phyloP scores from a whole-genome alignment of 2,329 filamentous ascomycete species.

The Fusarium protoensiforme region DNA sequence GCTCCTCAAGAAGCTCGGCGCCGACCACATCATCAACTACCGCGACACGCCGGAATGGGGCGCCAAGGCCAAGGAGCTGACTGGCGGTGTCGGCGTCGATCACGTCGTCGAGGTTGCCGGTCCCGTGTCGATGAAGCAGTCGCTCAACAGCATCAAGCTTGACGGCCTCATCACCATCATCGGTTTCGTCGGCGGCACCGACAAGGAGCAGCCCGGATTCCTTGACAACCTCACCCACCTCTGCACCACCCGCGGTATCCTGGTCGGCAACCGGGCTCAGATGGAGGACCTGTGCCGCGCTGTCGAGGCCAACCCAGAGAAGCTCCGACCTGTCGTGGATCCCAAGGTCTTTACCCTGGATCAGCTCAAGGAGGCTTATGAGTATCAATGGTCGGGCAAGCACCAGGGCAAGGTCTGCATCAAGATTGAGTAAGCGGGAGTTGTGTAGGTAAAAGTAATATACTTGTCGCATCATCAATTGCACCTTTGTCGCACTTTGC shows the following conservation, averaged over 20 bases:
- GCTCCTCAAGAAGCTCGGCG: slow-evolving; percentile 58
- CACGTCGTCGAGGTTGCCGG: slow-evolving; percentile 62
- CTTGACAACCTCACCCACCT: slow-evolving; percentile 45
- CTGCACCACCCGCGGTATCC: slow-evolving; percentile 58
- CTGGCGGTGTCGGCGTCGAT: slow-evolving; percentile 58
- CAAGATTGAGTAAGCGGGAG: slow-evolving; percentile 42
- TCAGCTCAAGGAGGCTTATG: slow-evolving; percentile 56
- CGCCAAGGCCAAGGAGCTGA: slow-evolving; percentile 54
- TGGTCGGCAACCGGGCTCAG: slow-evolving; percentile 58
- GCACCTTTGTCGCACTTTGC: neutral
- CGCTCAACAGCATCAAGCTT: slow-evolving; percentile 56
- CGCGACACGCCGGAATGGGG: slow-evolving; percentile 59
- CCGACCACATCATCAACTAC: slow-evolving; percentile 64
- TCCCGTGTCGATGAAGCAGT: slow-evolving; percentile 56
- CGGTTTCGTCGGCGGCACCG: slow-evolving; percentile 49
- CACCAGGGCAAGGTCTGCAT: slow-evolving; percentile 55
- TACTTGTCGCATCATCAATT: neutral
- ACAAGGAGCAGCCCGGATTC: slow-evolving; percentile 46
- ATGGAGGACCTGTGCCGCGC: slow-evolving; percentile 64
- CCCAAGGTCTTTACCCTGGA: slow-evolving; percentile 57
- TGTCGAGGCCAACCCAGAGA: slow-evolving; percentile 58
- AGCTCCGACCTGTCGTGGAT: slow-evolving; percentile 60
- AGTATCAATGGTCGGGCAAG: slow-evolving; percentile 52
- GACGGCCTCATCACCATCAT: slow-evolving; percentile 58
- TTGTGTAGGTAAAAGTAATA: neutral